A percentile compares a stretch with the other conserved stretches of the same genome.
phyloP scores from a whole-genome alignment of 768 basidiomycete genomes.

The Fomitopsis pulvina region DNA sequence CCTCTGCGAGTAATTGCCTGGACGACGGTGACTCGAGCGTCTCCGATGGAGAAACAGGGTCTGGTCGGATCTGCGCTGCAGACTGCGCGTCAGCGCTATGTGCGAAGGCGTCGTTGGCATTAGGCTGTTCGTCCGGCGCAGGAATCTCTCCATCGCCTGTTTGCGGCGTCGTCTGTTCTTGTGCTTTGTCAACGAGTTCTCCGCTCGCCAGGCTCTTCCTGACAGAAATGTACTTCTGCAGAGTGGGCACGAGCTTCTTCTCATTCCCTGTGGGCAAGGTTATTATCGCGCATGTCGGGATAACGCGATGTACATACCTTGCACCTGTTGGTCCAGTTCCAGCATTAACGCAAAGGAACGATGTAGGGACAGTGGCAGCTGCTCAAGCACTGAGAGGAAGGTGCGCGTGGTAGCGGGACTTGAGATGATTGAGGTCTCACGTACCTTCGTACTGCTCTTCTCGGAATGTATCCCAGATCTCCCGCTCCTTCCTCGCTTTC shows the following conservation, averaged over 20 bases:
- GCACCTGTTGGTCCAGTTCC: slow-evolving; percentile 65
- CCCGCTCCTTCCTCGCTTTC: slow-evolving; percentile 40
- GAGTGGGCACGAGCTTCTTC: slow-evolving; percentile 33
- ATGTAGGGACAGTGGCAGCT: slow-evolving; percentile 69
- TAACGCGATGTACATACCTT: slow-evolving; percentile 30
- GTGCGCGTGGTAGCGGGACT: background rate
- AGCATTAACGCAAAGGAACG: slow-evolving; percentile 63
- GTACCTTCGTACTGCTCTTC: slow-evolving; percentile 78
- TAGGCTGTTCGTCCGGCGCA: background rate
- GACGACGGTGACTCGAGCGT: background rate
- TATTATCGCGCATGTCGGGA: background rate
- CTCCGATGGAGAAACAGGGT: no score
- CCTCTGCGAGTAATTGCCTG: slow-evolving; percentile 40
- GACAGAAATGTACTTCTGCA: slow-evolving; percentile 41
- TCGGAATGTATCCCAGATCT: slow-evolving; percentile 68
- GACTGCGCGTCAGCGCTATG: background rate
- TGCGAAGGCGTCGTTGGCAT: background rate
- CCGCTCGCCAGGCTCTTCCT: slow-evolving; percentile 22
- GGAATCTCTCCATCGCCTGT: background rate
- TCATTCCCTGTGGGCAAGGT: slow-evolving; percentile 33
- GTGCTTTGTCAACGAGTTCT: background rate
- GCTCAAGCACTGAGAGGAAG: slow-evolving; percentile 54
- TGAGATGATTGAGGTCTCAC: slow-evolving; percentile 7
- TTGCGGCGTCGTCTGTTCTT: background rate
- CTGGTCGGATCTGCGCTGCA: background rate